A percentile compares a stretch with the other conserved stretches of the same genome.
Conservation (phyloP, 208 protist species). For the Balamuthia mandrillaris region DNA sequence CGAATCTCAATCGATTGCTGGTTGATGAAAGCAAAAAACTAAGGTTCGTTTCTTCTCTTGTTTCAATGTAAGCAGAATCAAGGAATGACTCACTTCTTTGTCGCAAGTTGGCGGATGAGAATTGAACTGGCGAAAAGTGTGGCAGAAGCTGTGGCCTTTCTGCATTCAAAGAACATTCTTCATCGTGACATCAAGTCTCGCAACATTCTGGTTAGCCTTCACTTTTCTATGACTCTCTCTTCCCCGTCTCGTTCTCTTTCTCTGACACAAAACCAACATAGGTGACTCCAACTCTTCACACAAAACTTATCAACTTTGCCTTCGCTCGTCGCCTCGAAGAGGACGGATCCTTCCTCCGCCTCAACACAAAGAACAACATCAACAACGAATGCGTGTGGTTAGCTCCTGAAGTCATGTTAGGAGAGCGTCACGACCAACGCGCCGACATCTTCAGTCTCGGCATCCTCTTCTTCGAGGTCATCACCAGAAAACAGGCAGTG, state of each 20-base stretch:
- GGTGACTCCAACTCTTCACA: neutral
- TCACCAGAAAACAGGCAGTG: no score
- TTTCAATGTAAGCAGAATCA: neutral
- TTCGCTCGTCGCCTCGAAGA: neutral
- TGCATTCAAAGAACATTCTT: constrained; percentile 8
- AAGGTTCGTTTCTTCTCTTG: neutral
- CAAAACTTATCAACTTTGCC: neutral
- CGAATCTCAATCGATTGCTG: neutral
- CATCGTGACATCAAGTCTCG: constrained; percentile 1
- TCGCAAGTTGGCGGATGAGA: neutral
- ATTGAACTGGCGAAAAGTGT: neutral
- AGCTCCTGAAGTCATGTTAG: constrained; percentile 8
- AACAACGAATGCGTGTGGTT: no score
- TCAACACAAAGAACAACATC: neutral
- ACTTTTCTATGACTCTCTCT: neutral
- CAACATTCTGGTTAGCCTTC: neutral
- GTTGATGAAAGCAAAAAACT: neutral
- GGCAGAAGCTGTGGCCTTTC: neutral
- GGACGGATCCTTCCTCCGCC: neutral
- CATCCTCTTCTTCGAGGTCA: constrained; percentile 7
- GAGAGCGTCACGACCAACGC: neutral
- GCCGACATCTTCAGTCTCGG: constrained; percentile 26
- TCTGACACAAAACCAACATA: neutral
- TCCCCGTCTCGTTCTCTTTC: neutral
- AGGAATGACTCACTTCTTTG: neutral